phyloP scores from a whole-genome alignment of 257 asterid genomes.

The Petunia axillaris region DNA sequence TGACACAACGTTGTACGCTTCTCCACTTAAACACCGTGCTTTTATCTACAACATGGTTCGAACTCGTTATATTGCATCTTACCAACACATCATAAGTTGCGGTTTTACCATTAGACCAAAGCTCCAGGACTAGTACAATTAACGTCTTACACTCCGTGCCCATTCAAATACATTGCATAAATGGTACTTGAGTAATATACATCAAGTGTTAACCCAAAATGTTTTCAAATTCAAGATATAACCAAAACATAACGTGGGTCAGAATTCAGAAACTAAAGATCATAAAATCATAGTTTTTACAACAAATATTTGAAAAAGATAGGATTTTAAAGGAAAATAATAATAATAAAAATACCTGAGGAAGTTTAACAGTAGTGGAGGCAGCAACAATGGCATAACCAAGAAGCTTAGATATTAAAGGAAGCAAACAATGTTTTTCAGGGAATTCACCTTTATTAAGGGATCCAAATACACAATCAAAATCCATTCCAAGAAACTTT shows the following conservation, averaged over 20 bases:
- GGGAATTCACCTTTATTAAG: conserved; percentile 73
- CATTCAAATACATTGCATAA: not conserved
- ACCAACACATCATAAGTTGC: no score
- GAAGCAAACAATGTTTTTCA: conserved; percentile 80
- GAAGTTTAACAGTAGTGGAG: conserved; percentile 88
- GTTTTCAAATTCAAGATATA: not conserved
- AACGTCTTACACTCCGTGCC: not conserved
- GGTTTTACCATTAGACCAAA: no score
- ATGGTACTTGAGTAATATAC: not conserved
- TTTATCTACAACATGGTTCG: no score
- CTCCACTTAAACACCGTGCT: no score
- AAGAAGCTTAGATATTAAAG: conserved; percentile 74
- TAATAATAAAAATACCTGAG: conserved; percentile 54
- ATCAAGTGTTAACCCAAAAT: not conserved
- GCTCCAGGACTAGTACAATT: not conserved
- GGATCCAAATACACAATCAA: conserved; percentile 74
- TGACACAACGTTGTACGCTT: no score
- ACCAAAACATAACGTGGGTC: not conserved
- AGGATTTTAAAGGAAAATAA: not conserved
- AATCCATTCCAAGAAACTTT: conserved; percentile 80
- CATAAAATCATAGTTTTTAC: not conserved
- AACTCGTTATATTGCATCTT: no score
- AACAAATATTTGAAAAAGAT: not conserved
- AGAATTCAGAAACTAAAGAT: not conserved
- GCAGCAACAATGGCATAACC: conserved; percentile 92